Percentiles rank a stretch among this genome's conserved stretches.
Conservation (phyloP, 2,329 filamentous ascomycete species). For the Mariannaea sp. region DNA sequence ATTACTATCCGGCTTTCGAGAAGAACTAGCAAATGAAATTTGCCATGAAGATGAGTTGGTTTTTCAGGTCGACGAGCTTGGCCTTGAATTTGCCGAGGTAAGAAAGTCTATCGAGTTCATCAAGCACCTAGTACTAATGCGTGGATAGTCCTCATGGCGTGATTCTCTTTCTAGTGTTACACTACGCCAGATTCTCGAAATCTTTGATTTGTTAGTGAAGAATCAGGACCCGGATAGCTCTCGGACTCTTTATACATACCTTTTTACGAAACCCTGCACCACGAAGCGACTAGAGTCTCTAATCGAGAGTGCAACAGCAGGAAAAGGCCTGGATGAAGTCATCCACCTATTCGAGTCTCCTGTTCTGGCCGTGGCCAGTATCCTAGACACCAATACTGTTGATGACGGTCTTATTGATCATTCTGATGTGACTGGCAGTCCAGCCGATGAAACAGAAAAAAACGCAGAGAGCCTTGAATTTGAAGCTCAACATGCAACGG, state of each 20-base stretch:
- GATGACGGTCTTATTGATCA: conserved; percentile 30
- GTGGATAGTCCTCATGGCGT: conserved; percentile 42
- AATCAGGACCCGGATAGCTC: conserved; percentile 49
- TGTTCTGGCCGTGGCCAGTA: conserved; percentile 20
- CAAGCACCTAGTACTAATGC: conserved; percentile 33
- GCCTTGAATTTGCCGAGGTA: conserved; percentile 59
- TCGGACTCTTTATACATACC: conserved; percentile 48
- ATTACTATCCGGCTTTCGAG: conserved; percentile 51
- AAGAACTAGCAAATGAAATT: conserved; percentile 53
- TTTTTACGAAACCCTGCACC: conserved; percentile 48
- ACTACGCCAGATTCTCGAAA: conserved; percentile 48
- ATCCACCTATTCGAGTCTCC: conserved; percentile 45
- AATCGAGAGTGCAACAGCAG: conserved; percentile 48
- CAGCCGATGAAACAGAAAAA: conserved; percentile 25
- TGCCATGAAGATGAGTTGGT: conserved; percentile 53
- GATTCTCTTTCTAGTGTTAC: conserved; percentile 45
- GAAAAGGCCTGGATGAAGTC: conserved; percentile 49
- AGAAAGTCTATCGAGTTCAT: conserved; percentile 21
- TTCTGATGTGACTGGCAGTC: conserved; percentile 36
- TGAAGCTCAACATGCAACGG: conserved; percentile 15
- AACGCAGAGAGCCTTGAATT: conserved; percentile 14
- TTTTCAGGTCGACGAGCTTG: conserved; percentile 57
- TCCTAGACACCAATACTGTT: conserved; percentile 23
- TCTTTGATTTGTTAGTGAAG: conserved; percentile 50
- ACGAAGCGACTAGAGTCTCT: conserved; percentile 47